Evolutionary conservation across 2,329 filamentous ascomycete species (phyloP).

Genomic region (Trichoderma cornu-damae): DNA sequence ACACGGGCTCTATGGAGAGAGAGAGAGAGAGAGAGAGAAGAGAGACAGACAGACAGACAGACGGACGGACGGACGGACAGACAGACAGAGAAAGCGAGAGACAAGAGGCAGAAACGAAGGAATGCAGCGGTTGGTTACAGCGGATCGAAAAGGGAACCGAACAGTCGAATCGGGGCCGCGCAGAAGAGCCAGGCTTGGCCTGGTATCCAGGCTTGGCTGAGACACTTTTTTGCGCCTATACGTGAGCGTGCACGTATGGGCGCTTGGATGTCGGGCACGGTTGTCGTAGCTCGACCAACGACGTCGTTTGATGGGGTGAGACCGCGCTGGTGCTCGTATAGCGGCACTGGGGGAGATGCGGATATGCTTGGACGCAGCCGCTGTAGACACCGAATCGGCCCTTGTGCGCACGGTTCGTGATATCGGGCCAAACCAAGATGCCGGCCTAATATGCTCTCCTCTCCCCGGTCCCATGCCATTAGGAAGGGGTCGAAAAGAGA

Average conservation of each 20-base stretch:
- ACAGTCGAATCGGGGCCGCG: conserved; percentile 11
- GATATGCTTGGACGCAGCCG: neutral
- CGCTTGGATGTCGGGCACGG: neutral
- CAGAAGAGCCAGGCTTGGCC: neutral
- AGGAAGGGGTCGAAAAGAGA: conserved; percentile 2
- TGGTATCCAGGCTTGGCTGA: conserved; percentile 8
- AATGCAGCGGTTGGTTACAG: conserved; percentile 17
- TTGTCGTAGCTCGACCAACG: too few relatives aligned
- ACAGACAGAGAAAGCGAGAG: too few relatives aligned
- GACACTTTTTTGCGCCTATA: neutral
- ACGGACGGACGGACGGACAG: too few relatives aligned
- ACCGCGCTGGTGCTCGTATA: neutral
- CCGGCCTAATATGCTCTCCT: conserved; percentile 2
- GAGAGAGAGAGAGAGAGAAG: neutral
- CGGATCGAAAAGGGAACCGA: conserved; percentile 18
- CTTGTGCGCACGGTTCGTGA: neutral
- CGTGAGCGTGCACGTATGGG: neutral
- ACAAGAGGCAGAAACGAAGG: conserved; percentile 6
- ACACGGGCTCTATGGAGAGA: neutral
- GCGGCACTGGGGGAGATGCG: neutral
- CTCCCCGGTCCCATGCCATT: conserved; percentile 10
- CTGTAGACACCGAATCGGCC: neutral
- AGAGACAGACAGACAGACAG: too few relatives aligned
- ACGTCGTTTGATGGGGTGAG: neutral
- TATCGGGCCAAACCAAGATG: conserved; percentile 3